Percentiles rank a stretch among this genome's conserved stretches.
Evolutionary conservation across 345 rosid species (phyloP).

Genomic region (Hevea brasiliensis): DNA sequence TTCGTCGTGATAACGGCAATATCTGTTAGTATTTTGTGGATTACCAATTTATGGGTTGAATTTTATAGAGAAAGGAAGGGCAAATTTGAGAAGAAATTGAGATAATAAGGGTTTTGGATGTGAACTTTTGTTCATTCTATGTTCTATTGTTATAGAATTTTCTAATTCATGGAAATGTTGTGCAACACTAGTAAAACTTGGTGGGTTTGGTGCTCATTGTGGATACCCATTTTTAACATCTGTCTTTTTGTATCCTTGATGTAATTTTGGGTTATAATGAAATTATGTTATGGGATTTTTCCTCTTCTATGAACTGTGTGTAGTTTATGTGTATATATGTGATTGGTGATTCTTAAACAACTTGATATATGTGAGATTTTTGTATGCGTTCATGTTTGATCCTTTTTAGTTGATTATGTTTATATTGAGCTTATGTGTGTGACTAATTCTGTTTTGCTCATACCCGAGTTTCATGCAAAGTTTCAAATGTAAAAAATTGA

Average conservation of each 20-base stretch:
- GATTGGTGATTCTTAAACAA: background rate
- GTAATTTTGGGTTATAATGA: background rate
- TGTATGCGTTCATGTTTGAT: background rate
- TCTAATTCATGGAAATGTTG: background rate
- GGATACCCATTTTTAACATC: background rate
- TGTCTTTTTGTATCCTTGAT: background rate
- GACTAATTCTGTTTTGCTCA: background rate
- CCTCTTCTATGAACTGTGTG: background rate
- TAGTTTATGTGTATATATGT: background rate
- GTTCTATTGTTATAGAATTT: background rate
- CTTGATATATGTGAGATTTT: background rate
- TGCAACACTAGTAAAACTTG: conserved; percentile 3
- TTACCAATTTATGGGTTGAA: conserved; percentile 73
- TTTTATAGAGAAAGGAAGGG: conserved; percentile 49
- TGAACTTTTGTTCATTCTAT: background rate
- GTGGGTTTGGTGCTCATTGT: background rate
- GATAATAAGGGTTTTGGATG: conserved; percentile 17
- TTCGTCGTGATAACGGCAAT: conserved; percentile 68
- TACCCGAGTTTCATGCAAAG: background rate
- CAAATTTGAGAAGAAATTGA: conserved; percentile 43
- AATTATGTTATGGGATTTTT: background rate
- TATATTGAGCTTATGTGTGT: background rate
- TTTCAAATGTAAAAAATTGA: background rate
- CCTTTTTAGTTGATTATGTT: background rate
- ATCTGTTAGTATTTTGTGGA: conserved; percentile 75